Percentiles rank a stretch among this genome's conserved stretches.
Conservation (phyloP, 192 early-diverging fungal species). For the Coemansia reversa region DNA sequence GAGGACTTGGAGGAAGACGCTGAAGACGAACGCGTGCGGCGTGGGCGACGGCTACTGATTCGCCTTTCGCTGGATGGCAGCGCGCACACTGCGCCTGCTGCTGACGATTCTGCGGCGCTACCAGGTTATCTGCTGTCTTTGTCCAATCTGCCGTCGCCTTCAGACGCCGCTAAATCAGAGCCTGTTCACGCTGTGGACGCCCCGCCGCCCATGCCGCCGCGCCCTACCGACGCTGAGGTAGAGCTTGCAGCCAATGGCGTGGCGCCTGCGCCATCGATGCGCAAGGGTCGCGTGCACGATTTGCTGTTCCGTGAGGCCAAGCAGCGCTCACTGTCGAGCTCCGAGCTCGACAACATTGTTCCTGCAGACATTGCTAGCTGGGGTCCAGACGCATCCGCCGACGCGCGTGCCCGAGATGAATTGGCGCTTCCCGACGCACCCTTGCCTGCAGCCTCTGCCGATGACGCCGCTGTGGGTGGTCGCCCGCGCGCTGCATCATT, state of each 20-base stretch:
- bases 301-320: constrained; percentile 42
- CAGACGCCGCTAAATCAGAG: not conserved
- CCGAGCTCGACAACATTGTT: constrained; percentile 49
- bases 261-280: not conserved
- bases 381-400: not conserved
- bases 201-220: constrained; percentile 27
- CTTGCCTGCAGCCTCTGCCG: constrained; percentile 1
- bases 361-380: constrained; percentile 35
- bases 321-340: constrained; percentile 49
- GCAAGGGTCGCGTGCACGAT: constrained; percentile 39
- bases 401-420: no score
- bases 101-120: constrained; percentile 9
- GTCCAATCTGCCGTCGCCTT: constrained; percentile 8
- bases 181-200: not conserved
- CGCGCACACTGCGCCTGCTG: constrained; percentile 16
- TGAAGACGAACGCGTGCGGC: not conserved
- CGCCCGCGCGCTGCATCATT: constrained; percentile 22
- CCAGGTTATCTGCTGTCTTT: constrained; percentile 27
- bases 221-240: constrained; percentile 21
- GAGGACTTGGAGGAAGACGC: not conserved
- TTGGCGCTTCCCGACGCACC: not conserved
- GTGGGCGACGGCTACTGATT: constrained; percentile 21
- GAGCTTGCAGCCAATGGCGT: constrained; percentile 8
- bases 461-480: not conserved
- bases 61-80: constrained; percentile 38